These are phyloP conservation scores for Aspergillus pseudoviridinutans DNA, from an alignment of 2,329 filamentous ascomycete genomes.

Conservation along the genomic window DNA sequence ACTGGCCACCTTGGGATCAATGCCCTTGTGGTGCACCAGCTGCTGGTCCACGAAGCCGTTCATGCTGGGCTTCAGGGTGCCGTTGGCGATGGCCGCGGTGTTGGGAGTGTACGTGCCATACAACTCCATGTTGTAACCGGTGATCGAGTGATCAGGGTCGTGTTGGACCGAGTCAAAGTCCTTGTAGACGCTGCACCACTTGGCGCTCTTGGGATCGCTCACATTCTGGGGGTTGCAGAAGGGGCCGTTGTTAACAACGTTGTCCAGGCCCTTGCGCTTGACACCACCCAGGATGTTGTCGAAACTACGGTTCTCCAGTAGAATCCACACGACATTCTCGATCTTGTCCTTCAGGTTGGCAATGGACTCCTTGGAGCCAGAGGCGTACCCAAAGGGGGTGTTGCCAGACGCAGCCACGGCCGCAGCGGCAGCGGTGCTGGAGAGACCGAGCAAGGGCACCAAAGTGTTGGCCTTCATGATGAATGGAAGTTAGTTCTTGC, in stretches of 20 bases:
- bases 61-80: constrained; percentile 24
- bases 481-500: not conserved
- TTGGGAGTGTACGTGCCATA: constrained; percentile 36
- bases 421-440: constrained; percentile 1
- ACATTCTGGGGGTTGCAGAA: constrained; percentile 39
- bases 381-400: constrained; percentile 15
- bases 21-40: constrained; percentile 27
- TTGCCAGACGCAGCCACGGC: not conserved
- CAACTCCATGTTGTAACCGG: constrained; percentile 42
- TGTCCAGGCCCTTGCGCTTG: constrained; percentile 33
- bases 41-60: constrained; percentile 40
- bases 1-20: constrained; percentile 18
- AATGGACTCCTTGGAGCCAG: constrained; percentile 28
- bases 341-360: constrained; percentile 31
- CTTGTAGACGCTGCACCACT: constrained; percentile 28
- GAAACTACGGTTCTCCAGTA: constrained; percentile 35
- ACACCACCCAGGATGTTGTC: constrained; percentile 42
- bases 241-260: constrained; percentile 37
- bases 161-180: constrained; percentile 39
- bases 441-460: constrained; percentile 3
- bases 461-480: constrained; percentile 6
- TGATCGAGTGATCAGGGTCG: constrained; percentile 38
- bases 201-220: constrained; percentile 14
- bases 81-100: constrained; percentile 29
- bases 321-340: constrained; percentile 32